Evolutionary conservation across 2,329 filamentous ascomycete species (phyloP).

Genomic region (Seiridium unicorne): DNA sequence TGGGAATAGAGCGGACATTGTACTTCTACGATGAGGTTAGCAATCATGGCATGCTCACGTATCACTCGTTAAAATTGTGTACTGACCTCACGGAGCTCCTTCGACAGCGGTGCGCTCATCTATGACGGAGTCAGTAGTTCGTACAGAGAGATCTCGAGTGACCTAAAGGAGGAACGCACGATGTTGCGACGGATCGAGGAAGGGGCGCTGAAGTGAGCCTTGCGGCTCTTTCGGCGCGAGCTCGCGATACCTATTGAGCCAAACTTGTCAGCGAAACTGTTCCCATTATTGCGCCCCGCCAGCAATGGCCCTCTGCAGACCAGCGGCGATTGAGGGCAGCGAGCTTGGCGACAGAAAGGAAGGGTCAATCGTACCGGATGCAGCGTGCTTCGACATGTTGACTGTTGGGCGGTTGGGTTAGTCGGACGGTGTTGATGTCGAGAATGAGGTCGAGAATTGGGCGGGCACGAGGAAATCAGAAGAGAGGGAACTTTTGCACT

Average conservation of each 20-base stretch:
- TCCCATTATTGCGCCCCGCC: background rate
- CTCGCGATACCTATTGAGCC: slow-evolving; percentile 22
- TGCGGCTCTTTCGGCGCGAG: slow-evolving; percentile 97
- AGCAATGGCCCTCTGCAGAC: no score
- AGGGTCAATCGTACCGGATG: slow-evolving; percentile 19
- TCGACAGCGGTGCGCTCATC: slow-evolving; percentile 92
- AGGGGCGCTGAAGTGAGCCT: slow-evolving; percentile 95
- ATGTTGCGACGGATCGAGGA: slow-evolving; percentile 92
- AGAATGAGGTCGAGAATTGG: background rate
- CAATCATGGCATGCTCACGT: background rate
- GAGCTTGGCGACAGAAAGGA: background rate
- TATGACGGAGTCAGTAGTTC: slow-evolving; percentile 50
- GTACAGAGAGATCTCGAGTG: no score
- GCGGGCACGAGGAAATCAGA: background rate
- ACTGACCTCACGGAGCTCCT: slow-evolving; percentile 95
- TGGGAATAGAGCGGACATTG: slow-evolving; percentile 89
- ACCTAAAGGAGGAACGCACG: slow-evolving; percentile 17
- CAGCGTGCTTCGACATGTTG: slow-evolving; percentile 30
- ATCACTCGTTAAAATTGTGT: slow-evolving; percentile 68
- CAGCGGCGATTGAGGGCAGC: no score
- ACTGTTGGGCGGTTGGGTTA: slow-evolving; percentile 12
- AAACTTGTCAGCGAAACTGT: background rate
- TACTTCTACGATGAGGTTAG: background rate
- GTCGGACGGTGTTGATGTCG: background rate
- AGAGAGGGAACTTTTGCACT: background rate